Conservation (phyloP, 345 rosid species). For the Eucalyptus coolabah region DNA sequence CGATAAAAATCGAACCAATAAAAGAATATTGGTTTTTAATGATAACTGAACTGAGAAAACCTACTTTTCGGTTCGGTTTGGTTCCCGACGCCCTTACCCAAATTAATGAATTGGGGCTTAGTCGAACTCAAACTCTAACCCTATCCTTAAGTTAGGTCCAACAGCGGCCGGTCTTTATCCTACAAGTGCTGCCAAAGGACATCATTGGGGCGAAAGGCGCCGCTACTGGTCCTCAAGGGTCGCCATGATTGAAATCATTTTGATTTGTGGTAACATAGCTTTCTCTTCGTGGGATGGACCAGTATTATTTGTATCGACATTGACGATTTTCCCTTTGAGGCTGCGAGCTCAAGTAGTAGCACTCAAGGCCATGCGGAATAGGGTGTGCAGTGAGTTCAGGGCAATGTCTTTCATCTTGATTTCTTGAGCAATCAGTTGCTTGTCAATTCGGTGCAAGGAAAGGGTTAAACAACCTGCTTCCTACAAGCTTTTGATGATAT, state of each 20-base stretch:
- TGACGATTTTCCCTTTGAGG: neutral
- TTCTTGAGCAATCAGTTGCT: neutral
- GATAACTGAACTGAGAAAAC: rapidly evolving
- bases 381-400: neutral
- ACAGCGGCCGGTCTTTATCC: neutral
- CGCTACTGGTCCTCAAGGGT: neutral
- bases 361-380: neutral
- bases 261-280: neutral
- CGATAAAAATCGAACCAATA: no score
- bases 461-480: no score
- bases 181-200: neutral
- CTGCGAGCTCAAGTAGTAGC: neutral
- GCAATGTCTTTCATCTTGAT: neutral
- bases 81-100: no score
- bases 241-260: neutral
- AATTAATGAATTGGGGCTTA: no score
- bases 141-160: no score
- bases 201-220: neutral
- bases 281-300: neutral
- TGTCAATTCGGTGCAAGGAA: neutral
- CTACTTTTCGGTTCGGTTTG: no score
- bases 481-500: no score
- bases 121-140: no score
- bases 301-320: neutral
- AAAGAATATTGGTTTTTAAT: no score